These are phyloP conservation scores for Lotus japonicus DNA, from an alignment of 306 rosid species.

Conservation along the genomic window DNA sequence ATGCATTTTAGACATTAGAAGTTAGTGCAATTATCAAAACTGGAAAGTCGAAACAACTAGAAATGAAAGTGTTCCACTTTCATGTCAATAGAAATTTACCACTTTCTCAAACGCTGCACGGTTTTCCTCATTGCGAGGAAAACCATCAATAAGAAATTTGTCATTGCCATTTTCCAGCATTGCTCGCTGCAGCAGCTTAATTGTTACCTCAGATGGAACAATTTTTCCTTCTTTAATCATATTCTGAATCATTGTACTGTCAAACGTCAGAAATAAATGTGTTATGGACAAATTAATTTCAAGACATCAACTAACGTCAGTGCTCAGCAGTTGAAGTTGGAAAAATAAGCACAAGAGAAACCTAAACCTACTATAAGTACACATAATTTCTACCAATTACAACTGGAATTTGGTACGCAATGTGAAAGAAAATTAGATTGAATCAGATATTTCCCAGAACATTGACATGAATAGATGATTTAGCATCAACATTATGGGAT, in stretches of 20 bases:
- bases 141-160: slow-evolving; percentile 97
- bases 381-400: too few relatives aligned
- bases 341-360: not conserved
- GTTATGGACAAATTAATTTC: not conserved
- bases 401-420: too few relatives aligned
- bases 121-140: slow-evolving; percentile 98
- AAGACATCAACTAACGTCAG: slow-evolving; percentile 3
- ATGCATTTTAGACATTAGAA: slow-evolving; percentile 15
- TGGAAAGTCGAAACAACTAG: not conserved
- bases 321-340: not conserved
- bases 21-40: not conserved
- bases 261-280: slow-evolving; percentile 19
- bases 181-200: slow-evolving; percentile 84
- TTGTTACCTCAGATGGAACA: slow-evolving; percentile 94
- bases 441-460: not conserved
- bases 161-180: slow-evolving; percentile 68
- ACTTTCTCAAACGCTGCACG: slow-evolving; percentile 96
- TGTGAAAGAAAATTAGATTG: not conserved
- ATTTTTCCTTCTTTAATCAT: slow-evolving; percentile 96
- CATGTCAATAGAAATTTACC: slow-evolving; percentile 33
- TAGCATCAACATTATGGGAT: not conserved
- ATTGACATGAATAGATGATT: not conserved
- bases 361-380: not conserved
- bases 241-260: slow-evolving; percentile 89
- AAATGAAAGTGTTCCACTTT: not conserved